phyloP scores from a whole-genome alignment of 2,329 filamentous ascomycete species.

The Chrysoporthe deuterocubensis region DNA sequence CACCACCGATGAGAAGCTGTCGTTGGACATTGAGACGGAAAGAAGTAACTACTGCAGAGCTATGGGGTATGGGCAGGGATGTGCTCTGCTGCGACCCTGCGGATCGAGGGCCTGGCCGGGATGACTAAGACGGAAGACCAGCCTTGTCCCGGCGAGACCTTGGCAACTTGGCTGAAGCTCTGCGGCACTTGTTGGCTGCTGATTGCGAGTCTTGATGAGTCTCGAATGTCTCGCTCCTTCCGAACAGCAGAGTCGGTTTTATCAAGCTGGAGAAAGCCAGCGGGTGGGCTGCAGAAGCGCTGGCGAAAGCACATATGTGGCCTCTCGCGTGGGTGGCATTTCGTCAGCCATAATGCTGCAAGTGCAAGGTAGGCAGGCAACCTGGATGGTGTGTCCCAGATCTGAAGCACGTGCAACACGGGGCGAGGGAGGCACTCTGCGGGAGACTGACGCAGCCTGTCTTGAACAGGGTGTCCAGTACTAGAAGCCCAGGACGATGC shows the following conservation, averaged over 20 bases:
- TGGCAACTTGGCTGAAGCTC: neutral
- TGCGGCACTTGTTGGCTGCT: too few relatives aligned
- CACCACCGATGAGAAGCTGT: neutral
- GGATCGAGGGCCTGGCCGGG: neutral
- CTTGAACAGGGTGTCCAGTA: neutral
- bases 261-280: neutral
- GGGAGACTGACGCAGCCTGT: neutral
- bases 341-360: neutral
- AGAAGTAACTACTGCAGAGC: neutral
- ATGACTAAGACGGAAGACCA: neutral
- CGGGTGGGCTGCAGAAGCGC: neutral
- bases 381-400: slow-evolving; percentile 6
- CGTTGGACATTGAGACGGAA: neutral
- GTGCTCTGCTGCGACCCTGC: neutral
- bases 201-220: neutral
- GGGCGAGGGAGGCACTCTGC: slow-evolving; percentile 8
- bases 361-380: neutral
- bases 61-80: neutral
- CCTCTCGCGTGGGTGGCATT: slow-evolving; percentile 1
- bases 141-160: neutral
- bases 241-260: neutral
- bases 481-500: neutral
- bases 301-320: neutral
- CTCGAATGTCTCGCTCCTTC: neutral
- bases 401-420: slow-evolving; percentile 16